Base-by-base conservation (phyloP, 495 filamentous ascomycete genomes). In the Annulohypoxylon moriforme region DNA sequence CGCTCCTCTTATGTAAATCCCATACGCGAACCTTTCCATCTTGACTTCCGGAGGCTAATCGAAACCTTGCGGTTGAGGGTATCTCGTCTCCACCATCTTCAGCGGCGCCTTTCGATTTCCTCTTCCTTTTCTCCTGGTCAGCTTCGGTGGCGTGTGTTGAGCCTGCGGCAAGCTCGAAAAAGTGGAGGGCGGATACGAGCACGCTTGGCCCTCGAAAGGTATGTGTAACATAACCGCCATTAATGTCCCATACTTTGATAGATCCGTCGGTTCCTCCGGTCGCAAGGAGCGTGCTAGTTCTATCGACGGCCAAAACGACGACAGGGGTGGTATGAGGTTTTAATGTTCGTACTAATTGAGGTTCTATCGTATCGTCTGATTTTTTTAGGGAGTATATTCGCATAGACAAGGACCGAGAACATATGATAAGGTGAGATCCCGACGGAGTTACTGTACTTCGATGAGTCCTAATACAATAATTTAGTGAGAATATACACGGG, bases 191-290 rank as follows among this genome's bases (percentile, higher is more conserved):
- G 5, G 96, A 97, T 22, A 99, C 88, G 36, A 98, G 87, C 5
- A 96, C 93, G 70, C 92, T 91, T 64, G 95, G 94, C 14, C 95
- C 96, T 70, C 93, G 90, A 77, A 99, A 94, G 1, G 94, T 98
- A 79, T 99, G 96, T 14, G 96, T 99, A 25, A 93, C 88, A 77
- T 90, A 98, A 13, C 96, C 96, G 16, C 92, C 94, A 64, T 85
- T 82, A 38, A 99, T 94, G 81, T 99, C 96, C 94, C 93, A 98
- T 58, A 99, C 90, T 79, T 99, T 99, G 68, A 97, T 91, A 3
- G 90, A 86, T 25, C 96, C 96, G 80, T 98, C 96, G 7, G 96
- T 93, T 24, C 89, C 92, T 60, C 96, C 96, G 18, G 94, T 97
- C 36, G 95, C 96, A 42, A 98, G 81, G 10, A 99, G 82, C 13